phyloP scores from a whole-genome alignment of 2,329 filamentous ascomycete species.

The Penicillium frequentans region DNA sequence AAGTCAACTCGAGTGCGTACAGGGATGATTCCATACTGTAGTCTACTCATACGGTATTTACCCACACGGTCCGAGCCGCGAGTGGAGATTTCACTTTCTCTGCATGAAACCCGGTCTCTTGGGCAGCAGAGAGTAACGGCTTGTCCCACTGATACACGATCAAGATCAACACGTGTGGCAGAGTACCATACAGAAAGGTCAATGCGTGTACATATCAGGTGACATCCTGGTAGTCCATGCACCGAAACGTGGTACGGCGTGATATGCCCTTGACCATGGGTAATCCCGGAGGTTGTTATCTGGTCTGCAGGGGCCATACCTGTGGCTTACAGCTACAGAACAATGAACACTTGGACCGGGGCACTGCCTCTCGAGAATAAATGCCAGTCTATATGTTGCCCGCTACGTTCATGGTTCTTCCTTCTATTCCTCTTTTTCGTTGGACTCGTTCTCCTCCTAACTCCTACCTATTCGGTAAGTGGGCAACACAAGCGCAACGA shows the following conservation, averaged over 20 bases:
- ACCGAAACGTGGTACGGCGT: conserved; percentile 27
- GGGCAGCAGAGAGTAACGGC: conserved; percentile 28
- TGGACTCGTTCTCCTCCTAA: background rate
- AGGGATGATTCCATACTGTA: background rate
- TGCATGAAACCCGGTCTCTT: conserved; percentile 21
- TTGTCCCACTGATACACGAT: conserved; percentile 12
- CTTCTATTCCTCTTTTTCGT: background rate
- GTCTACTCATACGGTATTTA: no score
- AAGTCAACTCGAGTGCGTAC: conserved; percentile 23
- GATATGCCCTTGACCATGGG: conserved; percentile 21
- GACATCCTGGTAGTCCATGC: conserved; percentile 20
- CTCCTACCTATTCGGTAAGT: background rate
- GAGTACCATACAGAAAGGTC: background rate
- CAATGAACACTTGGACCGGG: background rate
- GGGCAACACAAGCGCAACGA: conserved; percentile 7
- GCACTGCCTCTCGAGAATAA: background rate
- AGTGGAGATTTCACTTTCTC: conserved; percentile 11
- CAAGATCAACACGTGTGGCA: conserved; percentile 10
- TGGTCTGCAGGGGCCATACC: conserved; percentile 11
- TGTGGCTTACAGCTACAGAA: background rate
- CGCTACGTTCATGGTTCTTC: background rate
- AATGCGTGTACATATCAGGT: conserved; percentile 14
- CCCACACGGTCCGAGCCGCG: conserved; percentile 15
- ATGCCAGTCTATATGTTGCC: background rate
- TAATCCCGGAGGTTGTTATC: conserved; percentile 15